phyloP scores from a whole-genome alignment of 495 filamentous ascomycete genomes.

The Penicillium lividum region DNA sequence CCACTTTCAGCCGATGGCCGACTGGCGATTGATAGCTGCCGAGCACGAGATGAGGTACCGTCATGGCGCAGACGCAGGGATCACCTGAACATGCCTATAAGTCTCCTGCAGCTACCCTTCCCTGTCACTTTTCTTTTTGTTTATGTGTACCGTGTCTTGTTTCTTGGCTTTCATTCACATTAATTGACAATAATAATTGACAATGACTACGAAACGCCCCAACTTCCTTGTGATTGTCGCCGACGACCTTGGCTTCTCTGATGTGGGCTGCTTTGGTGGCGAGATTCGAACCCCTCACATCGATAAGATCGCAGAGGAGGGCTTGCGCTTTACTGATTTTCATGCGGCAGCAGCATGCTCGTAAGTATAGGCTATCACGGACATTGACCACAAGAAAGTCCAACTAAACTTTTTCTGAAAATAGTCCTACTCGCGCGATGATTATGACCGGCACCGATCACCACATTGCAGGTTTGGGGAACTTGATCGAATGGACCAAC shows the following conservation, averaged over 20 bases:
- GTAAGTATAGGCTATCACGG: constrained; percentile 18
- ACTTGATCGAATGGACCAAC: constrained; percentile 52
- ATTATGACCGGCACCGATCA: constrained; percentile 51
- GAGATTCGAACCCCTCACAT: constrained; percentile 66
- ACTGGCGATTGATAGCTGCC: constrained; percentile 28
- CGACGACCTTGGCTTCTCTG: constrained; percentile 65
- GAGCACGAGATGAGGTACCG: constrained; percentile 21
- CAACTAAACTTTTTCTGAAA: not conserved
- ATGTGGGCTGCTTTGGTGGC: constrained; percentile 61
- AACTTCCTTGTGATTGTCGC: constrained; percentile 65
- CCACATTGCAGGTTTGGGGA: constrained; percentile 48
- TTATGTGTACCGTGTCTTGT: not conserved
- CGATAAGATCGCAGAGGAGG: constrained; percentile 55
- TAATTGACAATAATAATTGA: not conserved
- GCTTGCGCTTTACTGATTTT: constrained; percentile 62
- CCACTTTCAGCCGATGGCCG: constrained; percentile 30
- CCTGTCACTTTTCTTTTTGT: not conserved
- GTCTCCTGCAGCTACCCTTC: not conserved
- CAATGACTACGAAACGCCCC: constrained; percentile 45
- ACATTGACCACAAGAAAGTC: not conserved
- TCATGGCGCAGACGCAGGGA: constrained; percentile 9
- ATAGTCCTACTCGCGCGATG: constrained; percentile 61
- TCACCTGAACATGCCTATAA: not conserved
- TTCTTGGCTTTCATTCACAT: not conserved
- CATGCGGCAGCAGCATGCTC: constrained; percentile 65